Conservation (phyloP, 345 rosid genomes). For the Erodium maritimum region DNA sequence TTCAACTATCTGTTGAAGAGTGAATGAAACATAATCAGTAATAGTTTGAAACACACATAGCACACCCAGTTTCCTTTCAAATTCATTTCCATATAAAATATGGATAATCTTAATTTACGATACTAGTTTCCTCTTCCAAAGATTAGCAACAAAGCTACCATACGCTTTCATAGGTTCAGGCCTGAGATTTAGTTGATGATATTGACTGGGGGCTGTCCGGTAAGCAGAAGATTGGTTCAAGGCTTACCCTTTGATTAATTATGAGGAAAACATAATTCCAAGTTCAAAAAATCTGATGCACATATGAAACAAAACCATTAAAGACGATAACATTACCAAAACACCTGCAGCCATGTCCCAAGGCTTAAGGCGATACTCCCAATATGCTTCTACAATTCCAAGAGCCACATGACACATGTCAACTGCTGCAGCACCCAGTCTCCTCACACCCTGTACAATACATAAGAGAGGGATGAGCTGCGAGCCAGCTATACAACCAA, state of each 20-base stretch:
- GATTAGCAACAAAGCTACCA: background rate
- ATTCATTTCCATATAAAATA: background rate
- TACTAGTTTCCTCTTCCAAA: background rate
- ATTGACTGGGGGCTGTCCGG: background rate
- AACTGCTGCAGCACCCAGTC: conserved; percentile 97
- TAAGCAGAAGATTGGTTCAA: background rate
- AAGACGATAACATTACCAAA: conserved; percentile 39
- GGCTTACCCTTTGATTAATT: background rate
- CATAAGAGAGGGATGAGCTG: background rate
- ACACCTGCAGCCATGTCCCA: conserved; percentile 99
- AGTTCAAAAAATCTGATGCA: background rate
- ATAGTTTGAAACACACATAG: background rate
- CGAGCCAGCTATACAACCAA: background rate
- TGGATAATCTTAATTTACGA: background rate
- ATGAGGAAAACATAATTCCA: background rate
- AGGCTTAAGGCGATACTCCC: conserved; percentile 97
- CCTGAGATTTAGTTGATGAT: background rate
- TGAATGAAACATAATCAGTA: conserved; percentile 1
- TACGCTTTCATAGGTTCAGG: background rate
- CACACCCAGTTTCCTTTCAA: background rate
- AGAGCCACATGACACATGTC: conserved; percentile 98
- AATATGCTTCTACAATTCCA: conserved; percentile 77
- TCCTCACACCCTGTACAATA: conserved; percentile 61
- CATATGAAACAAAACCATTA: conserved; percentile 7
- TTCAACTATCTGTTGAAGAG: conserved; percentile 64